Evolutionary conservation across 208 protist genomes (phyloP).

Genomic region (Acanthamoeba sp.): DNA sequence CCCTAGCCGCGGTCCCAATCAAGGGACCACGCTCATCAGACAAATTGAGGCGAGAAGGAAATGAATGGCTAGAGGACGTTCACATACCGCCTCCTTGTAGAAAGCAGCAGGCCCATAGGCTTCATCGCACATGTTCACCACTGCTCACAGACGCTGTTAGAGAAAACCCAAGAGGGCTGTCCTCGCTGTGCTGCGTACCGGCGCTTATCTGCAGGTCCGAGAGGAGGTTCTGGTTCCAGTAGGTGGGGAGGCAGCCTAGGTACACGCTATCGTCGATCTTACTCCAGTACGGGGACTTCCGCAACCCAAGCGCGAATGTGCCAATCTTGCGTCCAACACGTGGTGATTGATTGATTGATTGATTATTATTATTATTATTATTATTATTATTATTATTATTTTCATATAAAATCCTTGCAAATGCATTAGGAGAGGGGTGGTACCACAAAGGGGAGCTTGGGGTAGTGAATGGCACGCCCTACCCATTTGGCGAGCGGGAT

Average conservation of each 20-base stretch:
- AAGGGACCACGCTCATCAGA: neutral
- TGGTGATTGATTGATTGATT: neutral
- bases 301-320: constrained; percentile 48
- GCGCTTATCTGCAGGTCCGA: neutral
- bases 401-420: neutral
- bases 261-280: constrained; percentile 55
- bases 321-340: constrained; percentile 11
- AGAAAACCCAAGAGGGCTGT: neutral
- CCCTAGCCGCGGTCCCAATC: neutral
- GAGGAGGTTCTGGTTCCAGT: constrained; percentile 35
- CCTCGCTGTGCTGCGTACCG: neutral
- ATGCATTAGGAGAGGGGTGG: neutral
- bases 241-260: constrained; percentile 55
- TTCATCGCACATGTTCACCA: constrained; percentile 72
- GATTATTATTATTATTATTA: no score
- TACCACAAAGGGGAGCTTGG: constrained; percentile 73
- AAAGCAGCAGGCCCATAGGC: constrained; percentile 8
- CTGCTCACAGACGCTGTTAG: neutral
- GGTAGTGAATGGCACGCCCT: constrained; percentile 40
- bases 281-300: constrained; percentile 44
- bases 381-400: no score
- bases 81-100: constrained; percentile 52
- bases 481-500: constrained; percentile 57
- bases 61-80: neutral
- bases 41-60: neutral